Conservation (phyloP, 192 early-diverging fungal species). For the Coemansia interrupta region DNA sequence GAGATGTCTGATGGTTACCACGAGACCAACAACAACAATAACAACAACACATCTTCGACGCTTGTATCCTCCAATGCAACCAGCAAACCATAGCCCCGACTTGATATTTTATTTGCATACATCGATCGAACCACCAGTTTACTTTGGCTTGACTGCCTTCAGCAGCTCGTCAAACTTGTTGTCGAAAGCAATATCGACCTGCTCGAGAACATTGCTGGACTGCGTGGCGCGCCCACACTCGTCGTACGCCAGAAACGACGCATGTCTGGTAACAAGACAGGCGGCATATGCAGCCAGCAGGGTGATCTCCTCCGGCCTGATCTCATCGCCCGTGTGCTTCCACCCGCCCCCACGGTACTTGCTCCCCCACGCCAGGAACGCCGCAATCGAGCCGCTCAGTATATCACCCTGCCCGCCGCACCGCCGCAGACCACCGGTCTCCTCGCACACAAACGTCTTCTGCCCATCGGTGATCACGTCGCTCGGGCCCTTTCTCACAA, state of each 20-base stretch:
- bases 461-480: slow-evolving; percentile 79
- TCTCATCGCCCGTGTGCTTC: slow-evolving; percentile 45
- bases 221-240: slow-evolving; percentile 41
- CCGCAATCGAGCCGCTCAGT: slow-evolving; percentile 74
- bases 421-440: slow-evolving; percentile 70
- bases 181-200: slow-evolving; percentile 48
- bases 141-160: slow-evolving; percentile 24
- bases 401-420: slow-evolving; percentile 98
- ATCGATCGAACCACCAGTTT: neutral
- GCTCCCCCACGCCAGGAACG: slow-evolving; percentile 85
- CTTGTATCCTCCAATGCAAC: neutral
- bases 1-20: neutral
- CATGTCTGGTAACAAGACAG: slow-evolving; percentile 40
- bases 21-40: neutral
- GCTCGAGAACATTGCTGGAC: slow-evolving; percentile 40
- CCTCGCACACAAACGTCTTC: slow-evolving; percentile 59
- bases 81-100: neutral
- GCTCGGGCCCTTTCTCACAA: slow-evolving; percentile 73
- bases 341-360: slow-evolving; percentile 59
- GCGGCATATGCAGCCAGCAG: slow-evolving; percentile 68
- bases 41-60: slow-evolving; percentile 2
- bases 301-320: slow-evolving; percentile 34
- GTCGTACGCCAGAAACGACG: slow-evolving; percentile 47
- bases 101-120: slow-evolving; percentile 1
- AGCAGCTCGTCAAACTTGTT: slow-evolving; percentile 52